phyloP scores from a whole-genome alignment of 345 rosid genomes.

The Barbarea vulgaris region DNA sequence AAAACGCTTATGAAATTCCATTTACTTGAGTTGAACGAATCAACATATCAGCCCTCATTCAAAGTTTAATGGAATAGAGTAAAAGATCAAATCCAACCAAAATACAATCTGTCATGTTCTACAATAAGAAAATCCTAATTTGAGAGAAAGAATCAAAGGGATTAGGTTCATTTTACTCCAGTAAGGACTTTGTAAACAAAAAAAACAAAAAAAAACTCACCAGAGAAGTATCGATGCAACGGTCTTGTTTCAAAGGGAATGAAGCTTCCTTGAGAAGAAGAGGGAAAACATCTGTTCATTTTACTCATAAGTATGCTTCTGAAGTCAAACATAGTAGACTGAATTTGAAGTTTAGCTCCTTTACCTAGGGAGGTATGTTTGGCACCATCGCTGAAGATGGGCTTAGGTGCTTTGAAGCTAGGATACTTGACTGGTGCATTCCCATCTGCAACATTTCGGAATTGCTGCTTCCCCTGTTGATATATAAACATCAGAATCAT shows the following conservation, averaged over 20 bases:
- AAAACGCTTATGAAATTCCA: slow-evolving; percentile 52
- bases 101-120: too few relatives aligned
- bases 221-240: slow-evolving; percentile 44
- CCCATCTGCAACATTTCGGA: slow-evolving; percentile 20
- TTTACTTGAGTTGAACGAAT: slow-evolving; percentile 6
- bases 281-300: slow-evolving; percentile 61
- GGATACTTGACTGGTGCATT: slow-evolving; percentile 22
- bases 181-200: neutral
- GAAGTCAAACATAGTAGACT: neutral
- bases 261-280: slow-evolving; percentile 55
- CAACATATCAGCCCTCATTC: neutral
- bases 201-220: slow-evolving; percentile 40
- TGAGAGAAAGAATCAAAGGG: too few relatives aligned
- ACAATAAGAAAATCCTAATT: too few relatives aligned
- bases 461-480: slow-evolving; percentile 32
- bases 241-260: slow-evolving; percentile 48
- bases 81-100: neutral
- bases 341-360: neutral
- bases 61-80: neutral
- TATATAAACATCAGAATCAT: neutral
- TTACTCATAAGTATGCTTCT: neutral
- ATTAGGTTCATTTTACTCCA: too few relatives aligned
- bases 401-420: slow-evolving; percentile 31
- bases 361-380: slow-evolving; percentile 28
- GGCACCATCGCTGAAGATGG: slow-evolving; percentile 10